Conservation (phyloP, 1,284 basidiomycete genomes). For the Trametes versicolor region DNA sequence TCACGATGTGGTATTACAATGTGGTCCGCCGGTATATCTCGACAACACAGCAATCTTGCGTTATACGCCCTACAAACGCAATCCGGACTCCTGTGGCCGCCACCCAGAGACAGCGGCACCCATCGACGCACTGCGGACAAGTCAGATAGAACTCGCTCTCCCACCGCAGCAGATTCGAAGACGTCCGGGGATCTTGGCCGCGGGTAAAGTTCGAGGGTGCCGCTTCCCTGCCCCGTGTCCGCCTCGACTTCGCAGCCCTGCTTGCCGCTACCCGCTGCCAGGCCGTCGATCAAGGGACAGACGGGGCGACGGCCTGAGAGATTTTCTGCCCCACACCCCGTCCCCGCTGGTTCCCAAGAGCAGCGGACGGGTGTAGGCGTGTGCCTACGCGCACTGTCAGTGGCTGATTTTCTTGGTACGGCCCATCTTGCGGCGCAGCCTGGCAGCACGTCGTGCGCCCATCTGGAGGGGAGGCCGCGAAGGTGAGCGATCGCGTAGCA, state of each 20-base stretch:
- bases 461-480: slow-evolving; percentile 56
- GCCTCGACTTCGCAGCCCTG: background rate
- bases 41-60: background rate
- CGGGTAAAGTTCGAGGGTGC: background rate
- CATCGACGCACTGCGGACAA: slow-evolving; percentile 8
- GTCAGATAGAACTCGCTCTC: slow-evolving; percentile 2
- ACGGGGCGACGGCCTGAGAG: slow-evolving; percentile 2
- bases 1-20: slow-evolving; percentile 8
- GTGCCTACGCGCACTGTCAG: slow-evolving; percentile 44
- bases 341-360: background rate
- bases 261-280: background rate
- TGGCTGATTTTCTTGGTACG: slow-evolving; percentile 82
- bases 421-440: slow-evolving; percentile 74
- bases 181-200: background rate
- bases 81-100: background rate
- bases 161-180: slow-evolving; percentile 1
- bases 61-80: background rate
- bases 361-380: slow-evolving; percentile 9
- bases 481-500: slow-evolving; percentile 24
- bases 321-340: background rate
- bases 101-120: background rate
- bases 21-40: background rate
- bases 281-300: background rate
- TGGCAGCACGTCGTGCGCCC: slow-evolving; percentile 79
- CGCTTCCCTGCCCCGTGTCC: background rate